Percentiles rank a stretch among this genome's conserved stretches.
phyloP scores from a whole-genome alignment of 305 asterid species.

The Ilex paraguariensis region DNA sequence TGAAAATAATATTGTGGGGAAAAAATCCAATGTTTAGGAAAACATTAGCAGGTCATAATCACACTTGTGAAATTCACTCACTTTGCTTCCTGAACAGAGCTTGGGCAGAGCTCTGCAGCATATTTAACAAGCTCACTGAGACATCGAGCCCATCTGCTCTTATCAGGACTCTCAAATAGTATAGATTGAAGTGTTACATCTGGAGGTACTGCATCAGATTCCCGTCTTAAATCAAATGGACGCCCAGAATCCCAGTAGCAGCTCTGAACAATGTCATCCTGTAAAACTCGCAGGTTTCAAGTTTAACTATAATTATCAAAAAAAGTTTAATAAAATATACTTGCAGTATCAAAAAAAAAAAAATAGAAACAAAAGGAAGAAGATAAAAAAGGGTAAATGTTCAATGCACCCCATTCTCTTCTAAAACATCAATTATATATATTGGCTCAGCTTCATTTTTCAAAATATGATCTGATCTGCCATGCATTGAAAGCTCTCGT shows the following conservation, averaged over 20 bases:
- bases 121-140: conserved; percentile 91
- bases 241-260: conserved; percentile 99
- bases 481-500: conserved; percentile 60
- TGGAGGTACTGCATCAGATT: conserved; percentile 89
- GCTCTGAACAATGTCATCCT: conserved; percentile 99
- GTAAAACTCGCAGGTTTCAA: conserved; percentile 19
- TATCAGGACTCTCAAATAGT: conserved; percentile 94
- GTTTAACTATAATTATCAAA: conserved; percentile 3
- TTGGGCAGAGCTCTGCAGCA: conserved; percentile 92
- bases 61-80: conserved; percentile 25
- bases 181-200: conserved; percentile 94
- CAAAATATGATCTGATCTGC: conserved; percentile 51
- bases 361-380: background rate
- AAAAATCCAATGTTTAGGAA: no score
- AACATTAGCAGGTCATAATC: no score
- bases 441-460: conserved; percentile 86
- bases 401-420: conserved; percentile 93
- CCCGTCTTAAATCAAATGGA: conserved; percentile 90
- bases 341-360: conserved; percentile 11
- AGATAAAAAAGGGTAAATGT: no score
- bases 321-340: no score
- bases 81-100: conserved; percentile 97
- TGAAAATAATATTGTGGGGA: no score
- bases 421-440: conserved; percentile 95
- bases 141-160: conserved; percentile 98